phyloP scores from a whole-genome alignment of 192 early-diverging fungal genomes.

The Rhizoclosmatium sp. region DNA sequence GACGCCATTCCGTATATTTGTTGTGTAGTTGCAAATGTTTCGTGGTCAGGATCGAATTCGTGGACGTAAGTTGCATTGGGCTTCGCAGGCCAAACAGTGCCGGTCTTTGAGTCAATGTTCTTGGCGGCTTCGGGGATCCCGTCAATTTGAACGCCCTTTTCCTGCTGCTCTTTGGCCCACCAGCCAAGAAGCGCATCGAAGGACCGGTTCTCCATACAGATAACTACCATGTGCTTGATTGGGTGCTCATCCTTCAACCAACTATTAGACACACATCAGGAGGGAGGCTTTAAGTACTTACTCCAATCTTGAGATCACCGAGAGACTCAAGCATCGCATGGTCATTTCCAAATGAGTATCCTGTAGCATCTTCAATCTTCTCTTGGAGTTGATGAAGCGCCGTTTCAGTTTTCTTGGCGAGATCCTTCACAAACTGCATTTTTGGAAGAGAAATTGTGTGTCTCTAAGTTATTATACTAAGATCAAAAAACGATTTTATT shows the following conservation, averaged over 20 bases:
- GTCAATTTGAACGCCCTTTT: not conserved
- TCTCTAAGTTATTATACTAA: too few species aligned
- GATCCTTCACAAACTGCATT: too few species aligned
- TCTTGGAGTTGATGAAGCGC: too few species aligned
- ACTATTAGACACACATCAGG: too few species aligned
- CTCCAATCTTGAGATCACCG: too few species aligned
- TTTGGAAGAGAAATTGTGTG: too few species aligned
- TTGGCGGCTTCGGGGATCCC: slow-evolving; percentile 14
- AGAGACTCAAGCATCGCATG: too few species aligned
- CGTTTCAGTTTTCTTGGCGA: too few species aligned
- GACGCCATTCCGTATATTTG: slow-evolving; percentile 23
- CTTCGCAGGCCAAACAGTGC: slow-evolving; percentile 4
- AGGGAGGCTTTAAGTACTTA: too few species aligned
- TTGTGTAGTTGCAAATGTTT: slow-evolving; percentile 17
- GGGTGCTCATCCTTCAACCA: not conserved
- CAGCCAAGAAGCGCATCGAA: slow-evolving; percentile 43
- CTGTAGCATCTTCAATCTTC: too few species aligned
- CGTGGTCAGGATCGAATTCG: slow-evolving; percentile 39
- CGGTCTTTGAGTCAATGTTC: slow-evolving; percentile 7
- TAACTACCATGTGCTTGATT: slow-evolving; percentile 38
- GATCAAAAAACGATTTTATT: too few species aligned
- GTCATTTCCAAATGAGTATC: too few species aligned
- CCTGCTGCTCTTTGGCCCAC: slow-evolving; percentile 5
- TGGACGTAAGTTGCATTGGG: slow-evolving; percentile 15
- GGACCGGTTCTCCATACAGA: slow-evolving; percentile 46